Evolutionary conservation across 2,329 filamentous ascomycete genomes (phyloP), one percentile per base, ranked within the genome.

Genomic region (Claviceps monticola): DNA sequence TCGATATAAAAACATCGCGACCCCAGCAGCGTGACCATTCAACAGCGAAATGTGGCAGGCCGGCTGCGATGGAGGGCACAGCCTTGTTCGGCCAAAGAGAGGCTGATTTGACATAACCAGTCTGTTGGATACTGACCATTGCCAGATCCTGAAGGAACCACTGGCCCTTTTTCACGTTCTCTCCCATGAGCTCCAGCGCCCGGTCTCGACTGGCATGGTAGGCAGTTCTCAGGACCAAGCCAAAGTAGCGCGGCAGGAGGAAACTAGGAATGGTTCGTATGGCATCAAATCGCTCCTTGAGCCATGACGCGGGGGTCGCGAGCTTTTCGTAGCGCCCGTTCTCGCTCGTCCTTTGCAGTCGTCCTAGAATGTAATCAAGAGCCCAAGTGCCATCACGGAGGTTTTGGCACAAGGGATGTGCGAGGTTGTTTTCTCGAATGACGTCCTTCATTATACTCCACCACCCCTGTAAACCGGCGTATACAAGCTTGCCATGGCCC

Each of bases 21-120:
- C 94, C 93, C 93, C 93, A 98, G 67, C 91, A 96, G 60, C 93
- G 80, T 48, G 91, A 90, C 90, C 93, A 98, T 60, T 89, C 84
- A 8, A 87, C 84, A 0, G 93, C 80, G 63, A 98, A 98, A 67
- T 98, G 93, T 38, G 93, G 93, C 46, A 98, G 72, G 16, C 93
- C 93, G 36, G 93, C 93, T 17, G 93, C 91, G 59, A 98, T 75
- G 48, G 86, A 91, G 1, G 91, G 88, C 0, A 95, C 89, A 19
- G 79, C 72, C 65, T 88, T 91, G 57, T 83, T 78, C 0, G 93
- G 91, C 77, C 88, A 96, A 11, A 98, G 71, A 0, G 91, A 97
- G 2, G 86, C 90, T 13, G 89, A 95, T 61, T 88, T 88, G 60
- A 95, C 87, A 55, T 86, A 82, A 5, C 93, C 91, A 9, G 87